A percentile compares a stretch with the other conserved stretches of the same genome.
phyloP scores from a whole-genome alignment of 2,329 filamentous ascomycete species.

The Fusarium multiceps region DNA sequence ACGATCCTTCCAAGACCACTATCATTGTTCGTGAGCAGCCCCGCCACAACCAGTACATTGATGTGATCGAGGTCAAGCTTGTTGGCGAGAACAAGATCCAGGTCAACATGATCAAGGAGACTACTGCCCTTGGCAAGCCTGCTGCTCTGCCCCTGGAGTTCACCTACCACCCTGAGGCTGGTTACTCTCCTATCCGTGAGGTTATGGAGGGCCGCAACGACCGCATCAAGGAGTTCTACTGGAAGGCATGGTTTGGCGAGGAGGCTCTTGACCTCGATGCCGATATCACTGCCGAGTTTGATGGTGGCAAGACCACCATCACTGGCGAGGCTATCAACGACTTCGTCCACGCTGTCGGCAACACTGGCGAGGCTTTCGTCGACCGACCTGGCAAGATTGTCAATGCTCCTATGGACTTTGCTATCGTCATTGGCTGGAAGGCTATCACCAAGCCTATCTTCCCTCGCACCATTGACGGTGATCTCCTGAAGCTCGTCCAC shows the following conservation, averaged over 20 bases:
- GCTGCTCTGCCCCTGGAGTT: slow-evolving; percentile 89
- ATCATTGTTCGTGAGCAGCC: slow-evolving; percentile 91
- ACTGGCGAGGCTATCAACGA: slow-evolving; percentile 95
- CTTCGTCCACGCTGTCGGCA: slow-evolving; percentile 98
- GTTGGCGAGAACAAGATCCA: slow-evolving; percentile 81
- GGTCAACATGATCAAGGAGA: slow-evolving; percentile 92
- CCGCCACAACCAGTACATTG: slow-evolving; percentile 84
- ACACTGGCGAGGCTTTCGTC: slow-evolving; percentile 96
- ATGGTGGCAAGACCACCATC: slow-evolving; percentile 87
- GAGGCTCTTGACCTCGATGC: slow-evolving; percentile 86
- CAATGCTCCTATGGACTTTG: slow-evolving; percentile 98
- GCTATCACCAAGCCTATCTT: slow-evolving; percentile 99
- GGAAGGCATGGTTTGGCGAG: slow-evolving; percentile 95
- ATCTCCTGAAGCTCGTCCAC: slow-evolving; percentile 95
- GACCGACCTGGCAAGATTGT: slow-evolving; percentile 94
- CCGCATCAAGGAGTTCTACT: slow-evolving; percentile 99
- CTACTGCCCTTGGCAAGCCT: slow-evolving; percentile 84
- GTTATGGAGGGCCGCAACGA: slow-evolving; percentile 97
- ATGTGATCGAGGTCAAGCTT: slow-evolving; percentile 87
- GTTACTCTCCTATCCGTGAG: slow-evolving; percentile 97
- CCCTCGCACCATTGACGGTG: slow-evolving; percentile 94
- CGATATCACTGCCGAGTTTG: slow-evolving; percentile 86
- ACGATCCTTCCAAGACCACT: slow-evolving; percentile 83
- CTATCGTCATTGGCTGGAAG: slow-evolving; percentile 98
- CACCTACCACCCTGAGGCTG: slow-evolving; percentile 92